A percentile compares a stretch with the other conserved stretches of the same genome.
Evolutionary conservation across 805 yeast species (phyloP).

Genomic region (Sugiyamaella marilandica): DNA sequence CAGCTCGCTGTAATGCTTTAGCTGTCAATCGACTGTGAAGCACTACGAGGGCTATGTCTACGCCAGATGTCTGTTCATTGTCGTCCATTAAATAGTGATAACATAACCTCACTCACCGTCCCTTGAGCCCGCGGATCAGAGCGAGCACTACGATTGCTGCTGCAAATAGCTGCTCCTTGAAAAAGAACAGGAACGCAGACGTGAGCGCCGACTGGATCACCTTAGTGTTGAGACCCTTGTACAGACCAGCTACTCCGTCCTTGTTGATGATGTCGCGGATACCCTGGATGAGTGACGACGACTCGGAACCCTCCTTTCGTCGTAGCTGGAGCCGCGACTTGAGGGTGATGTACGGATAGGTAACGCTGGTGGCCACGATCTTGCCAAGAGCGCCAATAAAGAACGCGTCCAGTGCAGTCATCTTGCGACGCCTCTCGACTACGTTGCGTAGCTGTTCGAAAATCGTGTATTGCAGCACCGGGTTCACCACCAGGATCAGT

Average conservation of each 20-base stretch:
- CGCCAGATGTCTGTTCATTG: no score
- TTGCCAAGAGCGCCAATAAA: slow-evolving; percentile 86
- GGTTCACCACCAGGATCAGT: slow-evolving; percentile 76
- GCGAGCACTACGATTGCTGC: slow-evolving; percentile 53
- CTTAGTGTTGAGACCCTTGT: slow-evolving; percentile 77
- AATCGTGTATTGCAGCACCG: slow-evolving; percentile 86
- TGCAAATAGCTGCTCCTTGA: slow-evolving; percentile 76
- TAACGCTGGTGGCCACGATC: slow-evolving; percentile 78
- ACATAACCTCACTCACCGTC: background rate
- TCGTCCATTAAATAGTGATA: background rate
- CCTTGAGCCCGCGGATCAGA: slow-evolving; percentile 31
- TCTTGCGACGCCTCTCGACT: slow-evolving; percentile 51
- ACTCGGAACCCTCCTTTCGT: slow-evolving; percentile 32
- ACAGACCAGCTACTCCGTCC: slow-evolving; percentile 75
- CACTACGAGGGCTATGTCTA: no score
- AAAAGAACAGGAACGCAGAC: slow-evolving; percentile 84
- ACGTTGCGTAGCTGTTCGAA: slow-evolving; percentile 79
- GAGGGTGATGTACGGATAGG: slow-evolving; percentile 86
- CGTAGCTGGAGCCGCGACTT: slow-evolving; percentile 83
- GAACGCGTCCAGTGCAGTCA: slow-evolving; percentile 71
- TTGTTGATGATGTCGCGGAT: slow-evolving; percentile 54
- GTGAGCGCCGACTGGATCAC: slow-evolving; percentile 78
- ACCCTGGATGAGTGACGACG: slow-evolving; percentile 28
- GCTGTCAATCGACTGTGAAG: no score
- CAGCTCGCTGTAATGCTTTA: no score